phyloP scores from a whole-genome alignment of 331 rosid species.

The Arachis monticola region DNA sequence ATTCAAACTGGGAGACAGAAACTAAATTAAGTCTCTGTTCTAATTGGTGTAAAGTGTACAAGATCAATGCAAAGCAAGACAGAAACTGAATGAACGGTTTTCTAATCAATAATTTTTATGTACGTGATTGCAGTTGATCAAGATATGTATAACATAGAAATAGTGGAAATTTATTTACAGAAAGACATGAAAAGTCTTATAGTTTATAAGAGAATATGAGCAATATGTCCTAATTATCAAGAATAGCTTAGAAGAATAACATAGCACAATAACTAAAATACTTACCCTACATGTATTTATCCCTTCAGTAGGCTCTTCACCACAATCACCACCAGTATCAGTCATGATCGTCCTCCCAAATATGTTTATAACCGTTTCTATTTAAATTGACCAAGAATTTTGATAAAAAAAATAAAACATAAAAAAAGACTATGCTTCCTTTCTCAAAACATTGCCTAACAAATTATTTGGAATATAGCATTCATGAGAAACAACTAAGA shows the following conservation, averaged over 20 bases:
- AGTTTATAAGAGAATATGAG: neutral
- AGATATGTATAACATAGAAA: neutral
- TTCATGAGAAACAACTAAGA: neutral
- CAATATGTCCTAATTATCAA: neutral
- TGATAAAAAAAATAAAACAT: neutral
- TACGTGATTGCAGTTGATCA: neutral
- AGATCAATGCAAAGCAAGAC: neutral
- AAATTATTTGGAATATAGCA: conserved; percentile 1
- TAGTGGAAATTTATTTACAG: neutral
- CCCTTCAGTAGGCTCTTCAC: neutral
- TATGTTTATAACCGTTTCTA: conserved; percentile 15
- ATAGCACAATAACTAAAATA: neutral
- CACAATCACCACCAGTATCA: neutral
- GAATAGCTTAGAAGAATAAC: neutral
- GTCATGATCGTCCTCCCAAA: conserved; percentile 12
- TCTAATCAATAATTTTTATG: neutral
- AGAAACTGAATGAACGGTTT: neutral
- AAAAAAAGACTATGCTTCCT: conserved; percentile 1
- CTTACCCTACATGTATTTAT: neutral
- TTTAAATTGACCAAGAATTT: neutral
- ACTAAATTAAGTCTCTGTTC: no score
- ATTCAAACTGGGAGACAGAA: no score
- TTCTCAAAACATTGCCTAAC: neutral
- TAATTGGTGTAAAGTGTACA: no score
- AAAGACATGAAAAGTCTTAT: neutral